phyloP scores from a whole-genome alignment of 2,329 filamentous ascomycete genomes.

The Colletotrichum camelliae region DNA sequence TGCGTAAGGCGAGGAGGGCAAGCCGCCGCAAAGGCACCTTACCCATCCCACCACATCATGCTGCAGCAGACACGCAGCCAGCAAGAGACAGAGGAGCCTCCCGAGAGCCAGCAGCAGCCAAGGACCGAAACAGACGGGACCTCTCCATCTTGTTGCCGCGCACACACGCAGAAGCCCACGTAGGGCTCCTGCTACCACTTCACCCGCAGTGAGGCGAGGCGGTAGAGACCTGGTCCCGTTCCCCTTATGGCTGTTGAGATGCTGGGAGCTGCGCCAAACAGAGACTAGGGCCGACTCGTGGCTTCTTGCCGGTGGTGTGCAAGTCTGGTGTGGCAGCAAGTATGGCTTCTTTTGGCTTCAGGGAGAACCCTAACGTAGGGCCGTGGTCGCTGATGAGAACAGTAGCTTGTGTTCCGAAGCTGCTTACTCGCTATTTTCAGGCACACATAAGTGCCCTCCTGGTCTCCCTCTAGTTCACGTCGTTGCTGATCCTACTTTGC shows the following conservation, averaged over 20 bases:
- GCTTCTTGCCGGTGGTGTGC: slow-evolving; percentile 5
- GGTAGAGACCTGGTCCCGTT: not conserved
- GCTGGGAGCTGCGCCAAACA: not conserved
- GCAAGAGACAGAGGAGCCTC: not conserved
- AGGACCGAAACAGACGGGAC: not conserved
- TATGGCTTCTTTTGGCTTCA: not conserved
- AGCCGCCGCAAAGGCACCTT: not conserved
- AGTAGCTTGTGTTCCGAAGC: not conserved
- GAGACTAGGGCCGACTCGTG: slow-evolving; percentile 11
- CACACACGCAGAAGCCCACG: not conserved
- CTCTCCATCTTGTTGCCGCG: not conserved
- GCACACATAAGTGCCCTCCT: not conserved
- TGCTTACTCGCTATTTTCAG: not conserved
- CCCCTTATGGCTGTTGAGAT: not conserved
- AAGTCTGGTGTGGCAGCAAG: slow-evolving; percentile 6
- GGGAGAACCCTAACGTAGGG: not conserved
- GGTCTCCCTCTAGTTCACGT: not conserved
- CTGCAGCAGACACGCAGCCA: not conserved
- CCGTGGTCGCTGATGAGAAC: not conserved
- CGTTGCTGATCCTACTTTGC: not conserved
- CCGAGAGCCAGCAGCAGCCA: not conserved
- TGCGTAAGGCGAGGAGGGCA: not conserved
- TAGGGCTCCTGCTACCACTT: not conserved
- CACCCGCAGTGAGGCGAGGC: not conserved
- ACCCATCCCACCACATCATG: not conserved